phyloP scores from a whole-genome alignment of 2,329 filamentous ascomycete species.

The Xylaria sp. region DNA sequence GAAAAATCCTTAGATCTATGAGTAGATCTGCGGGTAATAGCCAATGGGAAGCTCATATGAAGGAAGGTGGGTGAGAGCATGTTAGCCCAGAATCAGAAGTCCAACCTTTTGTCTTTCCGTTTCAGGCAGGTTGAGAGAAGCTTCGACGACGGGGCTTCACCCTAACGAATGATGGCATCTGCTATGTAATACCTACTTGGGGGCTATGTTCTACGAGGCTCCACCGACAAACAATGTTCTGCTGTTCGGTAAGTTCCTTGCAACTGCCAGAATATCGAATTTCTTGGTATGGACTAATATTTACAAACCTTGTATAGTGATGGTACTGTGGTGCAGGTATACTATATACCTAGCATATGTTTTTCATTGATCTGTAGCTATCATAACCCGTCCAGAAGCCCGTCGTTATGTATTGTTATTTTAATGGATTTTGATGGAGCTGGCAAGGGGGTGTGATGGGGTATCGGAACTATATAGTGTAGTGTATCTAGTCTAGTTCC shows the following conservation, averaged over 20 bases:
- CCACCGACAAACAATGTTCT: slow-evolving; percentile 7
- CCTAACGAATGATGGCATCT: slow-evolving; percentile 18
- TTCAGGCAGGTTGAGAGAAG: slow-evolving; percentile 35
- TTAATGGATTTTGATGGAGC: not conserved
- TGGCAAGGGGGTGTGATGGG: not conserved
- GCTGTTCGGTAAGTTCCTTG: slow-evolving; percentile 7
- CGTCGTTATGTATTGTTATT: not conserved
- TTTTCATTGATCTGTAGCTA: not conserved
- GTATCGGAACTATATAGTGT: not conserved
- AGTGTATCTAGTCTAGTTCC: no score
- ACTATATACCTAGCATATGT: no score
- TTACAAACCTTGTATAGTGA: not conserved
- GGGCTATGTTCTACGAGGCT: slow-evolving; percentile 17
- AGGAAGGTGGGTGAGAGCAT: slow-evolving; percentile 9
- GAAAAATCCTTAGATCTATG: slow-evolving; percentile 9
- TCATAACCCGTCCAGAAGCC: not conserved
- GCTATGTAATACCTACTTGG: slow-evolving; percentile 26
- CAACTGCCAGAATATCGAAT: not conserved
- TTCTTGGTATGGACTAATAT: not conserved
- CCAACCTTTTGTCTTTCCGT: slow-evolving; percentile 24
- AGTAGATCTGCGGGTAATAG: slow-evolving; percentile 14
- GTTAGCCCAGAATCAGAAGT: slow-evolving; percentile 29
- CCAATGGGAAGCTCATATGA: slow-evolving; percentile 26
- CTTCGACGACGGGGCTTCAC: slow-evolving; percentile 17
- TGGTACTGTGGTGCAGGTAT: not conserved